A percentile compares a stretch with the other conserved stretches of the same genome.
Evolutionary conservation across 192 early-diverging fungal species (phyloP).

Genomic region (Coemansia sp.): DNA sequence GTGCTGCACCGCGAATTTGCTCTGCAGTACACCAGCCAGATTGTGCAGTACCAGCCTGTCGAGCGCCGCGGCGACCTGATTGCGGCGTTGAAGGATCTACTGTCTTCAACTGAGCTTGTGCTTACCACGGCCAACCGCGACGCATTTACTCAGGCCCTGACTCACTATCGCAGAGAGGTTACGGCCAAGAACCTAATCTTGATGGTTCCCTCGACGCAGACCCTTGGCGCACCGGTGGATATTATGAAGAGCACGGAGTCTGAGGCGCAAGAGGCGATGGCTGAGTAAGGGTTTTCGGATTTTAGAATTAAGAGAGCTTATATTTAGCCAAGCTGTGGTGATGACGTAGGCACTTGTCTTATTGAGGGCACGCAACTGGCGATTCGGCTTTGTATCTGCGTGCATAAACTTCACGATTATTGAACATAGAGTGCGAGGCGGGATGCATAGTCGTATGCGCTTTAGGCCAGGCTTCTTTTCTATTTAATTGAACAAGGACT

Average conservation of each 20-base stretch:
- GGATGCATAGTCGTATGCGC: not conserved
- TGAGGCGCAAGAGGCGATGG: slow-evolving; percentile 35
- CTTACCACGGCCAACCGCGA: slow-evolving; percentile 39
- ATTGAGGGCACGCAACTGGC: no score
- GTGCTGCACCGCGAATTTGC: slow-evolving; percentile 67
- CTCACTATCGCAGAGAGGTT: slow-evolving; percentile 43
- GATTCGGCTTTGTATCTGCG: not conserved
- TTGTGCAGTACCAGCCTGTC: slow-evolving; percentile 49
- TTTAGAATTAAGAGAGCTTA: not conserved
- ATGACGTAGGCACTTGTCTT: not conserved
- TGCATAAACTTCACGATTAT: no score
- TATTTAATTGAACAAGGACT: not conserved
- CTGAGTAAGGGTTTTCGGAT: slow-evolving; percentile 14
- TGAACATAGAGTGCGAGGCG: not conserved
- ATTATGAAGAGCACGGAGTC: slow-evolving; percentile 17
- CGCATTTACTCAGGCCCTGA: slow-evolving; percentile 41
- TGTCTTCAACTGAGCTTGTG: slow-evolving; percentile 39
- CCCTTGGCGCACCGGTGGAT: slow-evolving; percentile 42
- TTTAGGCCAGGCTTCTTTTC: not conserved
- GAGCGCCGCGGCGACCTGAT: slow-evolving; percentile 49
- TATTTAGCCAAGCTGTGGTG: not conserved
- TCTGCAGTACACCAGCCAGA: slow-evolving; percentile 42
- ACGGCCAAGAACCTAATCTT: slow-evolving; percentile 47
- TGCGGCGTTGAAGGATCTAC: slow-evolving; percentile 39
- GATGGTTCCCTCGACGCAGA: slow-evolving; percentile 54